Base-by-base conservation (phyloP, 495 filamentous ascomycete genomes). In the Podospora pseudopauciseta region DNA sequence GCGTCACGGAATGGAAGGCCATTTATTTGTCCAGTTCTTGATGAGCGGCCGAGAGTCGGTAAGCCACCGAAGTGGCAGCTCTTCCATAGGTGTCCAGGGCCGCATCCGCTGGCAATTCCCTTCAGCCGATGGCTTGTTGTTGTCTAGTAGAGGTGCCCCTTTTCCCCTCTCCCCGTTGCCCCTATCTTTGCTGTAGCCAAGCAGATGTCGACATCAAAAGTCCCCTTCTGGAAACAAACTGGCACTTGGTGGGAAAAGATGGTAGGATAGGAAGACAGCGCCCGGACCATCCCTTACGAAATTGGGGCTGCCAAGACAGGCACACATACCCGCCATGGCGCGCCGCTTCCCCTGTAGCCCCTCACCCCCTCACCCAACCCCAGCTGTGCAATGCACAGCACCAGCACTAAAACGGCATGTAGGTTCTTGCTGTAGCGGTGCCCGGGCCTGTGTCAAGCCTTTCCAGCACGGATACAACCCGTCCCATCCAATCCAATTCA, bases 391-490 rank as follows among this genome's bases (percentile, higher is more conserved):
- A 63, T 63, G 61, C 61, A 28, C 32, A 63, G 72, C 72, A 74
- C 69, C 30, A 44, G 61, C 61, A 63, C 61, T 63, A 63, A 74
- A 71, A 69, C 69, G 64, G 60, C 32, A 65, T 61, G 65, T 65
- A 30, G 39, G 39, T 49, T 49, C 39, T 18, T 19, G 32, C 55
- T 67, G 65, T 66, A 56, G 64, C 26, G 58, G 60, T 64, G 58
- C 70, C 23, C 23, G 23, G 23, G 23, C 23, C 65, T 64, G 71
- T 73, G 68, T 68, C 68, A 71, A 71, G 65, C 61, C 44, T 55
- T 71, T 70, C 70, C 70, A 66, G 72, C 68, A 71, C 73, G 70
- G 68, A 69, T 70, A 66, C 68, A 67, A 72, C 34, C 65, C 68
- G 23, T 23, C 23, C 23, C 23, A 23, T 23, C 23, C 23, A 23